Conservation (phyloP, 1,139 yeast genomes). For the Diutina ranongensis region DNA sequence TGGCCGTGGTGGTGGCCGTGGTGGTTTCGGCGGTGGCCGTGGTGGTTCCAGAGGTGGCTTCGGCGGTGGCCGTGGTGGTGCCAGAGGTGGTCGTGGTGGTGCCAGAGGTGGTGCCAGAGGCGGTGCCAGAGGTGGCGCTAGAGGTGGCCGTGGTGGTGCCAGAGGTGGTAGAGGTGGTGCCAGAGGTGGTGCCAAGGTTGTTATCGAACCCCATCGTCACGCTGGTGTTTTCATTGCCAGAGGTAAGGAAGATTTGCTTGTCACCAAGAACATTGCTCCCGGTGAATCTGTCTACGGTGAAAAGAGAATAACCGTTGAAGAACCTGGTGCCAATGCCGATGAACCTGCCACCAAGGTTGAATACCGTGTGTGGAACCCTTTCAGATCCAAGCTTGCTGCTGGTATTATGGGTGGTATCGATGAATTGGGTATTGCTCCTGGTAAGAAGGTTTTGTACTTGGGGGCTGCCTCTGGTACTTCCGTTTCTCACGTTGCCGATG, state of each 20-base stretch:
- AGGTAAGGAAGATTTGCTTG: slow-evolving; percentile 97
- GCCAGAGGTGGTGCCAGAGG: slow-evolving; percentile 20
- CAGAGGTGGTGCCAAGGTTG: slow-evolving; percentile 83
- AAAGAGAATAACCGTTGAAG: slow-evolving; percentile 90
- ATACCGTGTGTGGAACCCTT: slow-evolving; percentile 99
- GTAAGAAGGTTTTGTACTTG: slow-evolving; percentile 90
- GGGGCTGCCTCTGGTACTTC: slow-evolving; percentile 99
- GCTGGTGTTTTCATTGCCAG: slow-evolving; percentile 98
- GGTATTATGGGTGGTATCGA: slow-evolving; percentile 99
- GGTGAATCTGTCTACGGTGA: slow-evolving; percentile 98
- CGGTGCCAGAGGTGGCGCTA: slow-evolving; percentile 17
- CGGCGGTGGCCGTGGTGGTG: slow-evolving; percentile 12
- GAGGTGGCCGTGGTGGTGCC: slow-evolving; percentile 43
- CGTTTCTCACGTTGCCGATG: slow-evolving; percentile 95
- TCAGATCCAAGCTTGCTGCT: slow-evolving; percentile 98
- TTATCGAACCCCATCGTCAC: slow-evolving; percentile 97
- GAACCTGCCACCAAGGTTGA: slow-evolving; percentile 87
- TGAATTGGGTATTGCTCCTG: slow-evolving; percentile 94
- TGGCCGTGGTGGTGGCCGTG: slow-evolving; percentile 14
- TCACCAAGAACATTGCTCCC: slow-evolving; percentile 93
- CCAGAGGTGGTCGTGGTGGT: slow-evolving; percentile 31
- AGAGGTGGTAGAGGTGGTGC: slow-evolving; percentile 56
- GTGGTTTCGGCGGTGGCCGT: slow-evolving; percentile 16
- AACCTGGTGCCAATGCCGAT: slow-evolving; percentile 55
- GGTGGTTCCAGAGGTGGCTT: slow-evolving; percentile 24